These are phyloP conservation scores for Corrigiola litoralis DNA, from an alignment of 179 eudicot genomes.

Conservation along the genomic window DNA sequence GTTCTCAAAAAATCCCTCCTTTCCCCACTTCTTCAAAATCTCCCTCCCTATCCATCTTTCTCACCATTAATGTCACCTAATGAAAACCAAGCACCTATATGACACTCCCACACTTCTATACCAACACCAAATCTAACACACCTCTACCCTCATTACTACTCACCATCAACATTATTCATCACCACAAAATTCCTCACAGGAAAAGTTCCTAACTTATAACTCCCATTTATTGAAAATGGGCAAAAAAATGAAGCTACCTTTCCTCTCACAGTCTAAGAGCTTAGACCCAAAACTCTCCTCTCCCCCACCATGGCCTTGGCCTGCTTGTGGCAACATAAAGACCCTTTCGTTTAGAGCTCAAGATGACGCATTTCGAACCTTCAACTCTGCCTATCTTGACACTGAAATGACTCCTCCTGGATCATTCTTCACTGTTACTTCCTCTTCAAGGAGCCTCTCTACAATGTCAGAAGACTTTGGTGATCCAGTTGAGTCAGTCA, in stretches of 20 bases:
- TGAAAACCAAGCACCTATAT: constrained; percentile 21
- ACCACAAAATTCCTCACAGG: constrained; percentile 12
- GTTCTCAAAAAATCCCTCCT: constrained; percentile 8
- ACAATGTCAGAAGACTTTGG: constrained; percentile 22
- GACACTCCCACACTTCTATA: constrained; percentile 6
- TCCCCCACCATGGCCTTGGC: constrained; percentile 30
- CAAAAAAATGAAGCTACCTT: constrained; percentile 33
- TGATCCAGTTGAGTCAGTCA: background rate
- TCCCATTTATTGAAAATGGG: constrained; percentile 3
- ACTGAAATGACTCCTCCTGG: constrained; percentile 13
- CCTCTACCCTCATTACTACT: constrained; percentile 2
- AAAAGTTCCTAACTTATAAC: too few relatives aligned
- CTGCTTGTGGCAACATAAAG: constrained; percentile 31
- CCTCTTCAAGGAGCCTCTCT: constrained; percentile 26
- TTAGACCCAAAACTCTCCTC: constrained; percentile 18
- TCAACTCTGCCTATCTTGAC: constrained; percentile 28
- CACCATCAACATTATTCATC: background rate
- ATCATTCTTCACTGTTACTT: constrained; percentile 8
- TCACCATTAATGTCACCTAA: constrained; percentile 31
- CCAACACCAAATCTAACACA: constrained; percentile 12
- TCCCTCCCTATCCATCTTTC: background rate
- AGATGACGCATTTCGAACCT: constrained; percentile 17
- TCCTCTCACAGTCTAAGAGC: constrained; percentile 22
- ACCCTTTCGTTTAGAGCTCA: constrained; percentile 33
- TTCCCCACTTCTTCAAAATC: background rate